Evolutionary conservation across 345 rosid genomes (phyloP).

Genomic region (Jatropha curcas): DNA sequence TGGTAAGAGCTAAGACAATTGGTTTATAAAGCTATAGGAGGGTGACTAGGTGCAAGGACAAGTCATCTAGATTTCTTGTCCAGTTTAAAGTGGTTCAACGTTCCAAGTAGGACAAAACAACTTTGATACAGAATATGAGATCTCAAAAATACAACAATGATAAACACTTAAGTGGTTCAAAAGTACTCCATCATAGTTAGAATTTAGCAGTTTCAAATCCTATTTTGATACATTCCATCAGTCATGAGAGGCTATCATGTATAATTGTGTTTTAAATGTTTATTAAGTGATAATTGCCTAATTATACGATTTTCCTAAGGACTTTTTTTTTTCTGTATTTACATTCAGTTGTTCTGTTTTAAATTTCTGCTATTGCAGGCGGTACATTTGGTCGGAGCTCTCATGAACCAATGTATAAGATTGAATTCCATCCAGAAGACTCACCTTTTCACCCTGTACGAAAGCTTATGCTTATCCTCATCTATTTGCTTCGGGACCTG

Average conservation of each 20-base stretch:
- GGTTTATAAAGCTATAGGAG: neutral
- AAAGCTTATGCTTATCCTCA: conserved; percentile 9
- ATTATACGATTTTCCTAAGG: neutral
- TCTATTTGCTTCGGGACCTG: neutral
- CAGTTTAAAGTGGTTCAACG: neutral
- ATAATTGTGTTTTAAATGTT: neutral
- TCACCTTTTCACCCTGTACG: conserved; percentile 81
- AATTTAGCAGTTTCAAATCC: neutral
- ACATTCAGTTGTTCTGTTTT: neutral
- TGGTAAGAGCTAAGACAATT: neutral
- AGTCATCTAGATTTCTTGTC: neutral
- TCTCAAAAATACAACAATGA: neutral
- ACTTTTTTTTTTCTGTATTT: neutral
- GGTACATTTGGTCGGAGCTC: conserved; percentile 66
- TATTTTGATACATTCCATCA: neutral
- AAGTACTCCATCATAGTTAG: neutral
- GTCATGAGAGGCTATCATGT: neutral
- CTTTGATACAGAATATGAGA: neutral
- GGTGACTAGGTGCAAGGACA: neutral
- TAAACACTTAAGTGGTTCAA: neutral
- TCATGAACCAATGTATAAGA: conserved; percentile 79
- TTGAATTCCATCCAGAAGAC: conserved; percentile 68
- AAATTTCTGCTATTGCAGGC: conserved; percentile 38
- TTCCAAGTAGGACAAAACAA: neutral
- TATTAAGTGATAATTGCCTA: neutral